phyloP scores from a whole-genome alignment of 371 early-diverging fungal species.

The Rhizopus delemar region DNA sequence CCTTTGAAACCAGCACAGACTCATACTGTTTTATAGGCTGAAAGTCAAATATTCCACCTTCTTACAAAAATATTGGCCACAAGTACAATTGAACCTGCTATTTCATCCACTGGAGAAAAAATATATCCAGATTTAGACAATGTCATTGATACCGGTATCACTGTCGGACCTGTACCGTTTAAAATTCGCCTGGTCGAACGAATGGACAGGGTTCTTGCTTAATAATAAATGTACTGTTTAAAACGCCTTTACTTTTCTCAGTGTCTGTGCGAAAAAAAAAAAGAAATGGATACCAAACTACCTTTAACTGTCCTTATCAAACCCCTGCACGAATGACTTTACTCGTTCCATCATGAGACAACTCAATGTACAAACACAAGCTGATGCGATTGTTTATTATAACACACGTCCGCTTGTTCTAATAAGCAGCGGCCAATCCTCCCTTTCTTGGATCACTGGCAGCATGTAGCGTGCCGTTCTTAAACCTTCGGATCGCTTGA shows the following conservation, averaged over 20 bases:
- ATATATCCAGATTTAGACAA: constrained; percentile 19
- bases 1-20: neutral
- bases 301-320: too few species aligned
- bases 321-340: too few species aligned
- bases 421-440: constrained; percentile 39
- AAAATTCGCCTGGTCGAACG: constrained; percentile 23
- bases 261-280: too few species aligned
- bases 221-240: too few species aligned
- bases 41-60: constrained; percentile 19
- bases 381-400: too few species aligned
- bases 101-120: constrained; percentile 2
- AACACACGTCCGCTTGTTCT: neutral
- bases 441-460: constrained; percentile 50
- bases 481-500: constrained; percentile 35
- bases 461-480: constrained; percentile 36
- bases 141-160: constrained; percentile 11
- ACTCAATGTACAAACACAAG: too few species aligned
- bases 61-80: constrained; percentile 12
- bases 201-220: too few species aligned
- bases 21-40: constrained; percentile 14
- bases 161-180: constrained; percentile 11
- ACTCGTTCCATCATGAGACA: too few species aligned
- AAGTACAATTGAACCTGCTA: constrained; percentile 18
- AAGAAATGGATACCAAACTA: too few species aligned
- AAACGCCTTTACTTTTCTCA: too few species aligned